Conservation (phyloP, 495 filamentous ascomycete species). For the Penicillium alfredii region DNA sequence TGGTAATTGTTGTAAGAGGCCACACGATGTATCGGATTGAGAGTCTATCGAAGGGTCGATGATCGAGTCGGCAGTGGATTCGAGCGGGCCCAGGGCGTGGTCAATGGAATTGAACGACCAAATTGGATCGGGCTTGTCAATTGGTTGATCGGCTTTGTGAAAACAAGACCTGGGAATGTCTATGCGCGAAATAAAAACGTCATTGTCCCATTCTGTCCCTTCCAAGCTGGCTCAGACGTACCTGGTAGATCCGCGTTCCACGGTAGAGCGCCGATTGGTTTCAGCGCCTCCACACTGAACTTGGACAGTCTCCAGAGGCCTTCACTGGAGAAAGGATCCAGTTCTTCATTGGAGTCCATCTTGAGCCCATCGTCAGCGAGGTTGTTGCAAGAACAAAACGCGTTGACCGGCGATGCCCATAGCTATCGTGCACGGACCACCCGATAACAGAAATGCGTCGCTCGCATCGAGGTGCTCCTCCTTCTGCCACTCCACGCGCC, state of each 20-base stretch:
- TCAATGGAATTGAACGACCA: conserved; percentile 33
- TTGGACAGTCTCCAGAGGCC: conserved; percentile 54
- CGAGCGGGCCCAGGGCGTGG: conserved; percentile 13
- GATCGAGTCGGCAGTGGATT: conserved; percentile 17
- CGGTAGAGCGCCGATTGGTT: conserved; percentile 33
- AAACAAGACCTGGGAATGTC: conserved; percentile 27
- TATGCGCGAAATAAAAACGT: conserved; percentile 12
- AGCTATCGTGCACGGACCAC: conserved; percentile 33
- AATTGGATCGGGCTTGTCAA: conserved; percentile 21
- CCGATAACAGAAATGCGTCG: conserved; percentile 31
- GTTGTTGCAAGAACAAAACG: conserved; percentile 10
- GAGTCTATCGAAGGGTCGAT: conserved; percentile 30
- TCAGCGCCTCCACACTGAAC: conserved; percentile 37
- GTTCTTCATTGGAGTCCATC: conserved; percentile 42
- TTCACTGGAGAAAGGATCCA: conserved; percentile 66
- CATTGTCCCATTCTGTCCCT: too few species aligned
- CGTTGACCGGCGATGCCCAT: conserved; percentile 14
- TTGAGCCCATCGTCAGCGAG: conserved; percentile 18
- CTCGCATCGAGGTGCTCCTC: too few species aligned
- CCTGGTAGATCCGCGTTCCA: conserved; percentile 34
- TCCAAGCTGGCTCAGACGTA: conserved; percentile 18
- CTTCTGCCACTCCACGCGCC: too few species aligned
- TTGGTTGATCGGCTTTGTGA: conserved; percentile 13
- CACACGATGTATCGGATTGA: conserved; percentile 10
- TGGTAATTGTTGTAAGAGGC: conserved; percentile 9